phyloP scores from a whole-genome alignment of 306 rosid species.

The Corylus avellana region DNA sequence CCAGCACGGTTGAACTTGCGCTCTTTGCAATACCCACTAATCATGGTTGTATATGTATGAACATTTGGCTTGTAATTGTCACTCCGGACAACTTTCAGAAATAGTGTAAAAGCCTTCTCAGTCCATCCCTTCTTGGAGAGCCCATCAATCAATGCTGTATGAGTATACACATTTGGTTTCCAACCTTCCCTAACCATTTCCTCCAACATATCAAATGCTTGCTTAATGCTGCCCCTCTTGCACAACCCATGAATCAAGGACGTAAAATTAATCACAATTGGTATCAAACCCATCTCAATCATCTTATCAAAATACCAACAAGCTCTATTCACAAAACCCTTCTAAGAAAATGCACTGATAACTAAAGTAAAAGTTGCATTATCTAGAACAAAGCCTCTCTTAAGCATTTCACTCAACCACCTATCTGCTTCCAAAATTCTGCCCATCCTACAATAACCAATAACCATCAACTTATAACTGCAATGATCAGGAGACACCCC shows the following conservation, averaged over 20 bases:
- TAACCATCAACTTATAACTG: no score
- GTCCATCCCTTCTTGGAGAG: constrained; percentile 98
- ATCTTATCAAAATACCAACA: constrained; percentile 64
- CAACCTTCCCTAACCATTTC: constrained; percentile 90
- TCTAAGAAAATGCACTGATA: constrained; percentile 50
- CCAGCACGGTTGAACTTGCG: constrained; percentile 76
- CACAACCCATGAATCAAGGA: constrained; percentile 81
- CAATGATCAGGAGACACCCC: no score
- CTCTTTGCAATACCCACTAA: constrained; percentile 75
- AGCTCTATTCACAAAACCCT: constrained; percentile 58
- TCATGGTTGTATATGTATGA: constrained; percentile 86
- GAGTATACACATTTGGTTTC: constrained; percentile 92
- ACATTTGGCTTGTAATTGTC: constrained; percentile 77
- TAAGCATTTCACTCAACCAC: constrained; percentile 71
- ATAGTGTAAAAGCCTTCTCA: constrained; percentile 84
- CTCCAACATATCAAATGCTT: constrained; percentile 96
- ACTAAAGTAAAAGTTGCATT: constrained; percentile 65
- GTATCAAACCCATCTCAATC: constrained; percentile 61
- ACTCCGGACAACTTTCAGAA: constrained; percentile 91
- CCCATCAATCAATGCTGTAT: constrained; percentile 72
- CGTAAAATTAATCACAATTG: constrained; percentile 75
- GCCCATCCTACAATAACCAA: no score
- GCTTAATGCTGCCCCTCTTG: constrained; percentile 83
- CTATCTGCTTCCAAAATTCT: constrained; percentile 68
- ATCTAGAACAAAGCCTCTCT: constrained; percentile 65